These are phyloP conservation scores for Euphorbia peplus DNA, from an alignment of 345 rosid species.

Conservation along the genomic window DNA sequence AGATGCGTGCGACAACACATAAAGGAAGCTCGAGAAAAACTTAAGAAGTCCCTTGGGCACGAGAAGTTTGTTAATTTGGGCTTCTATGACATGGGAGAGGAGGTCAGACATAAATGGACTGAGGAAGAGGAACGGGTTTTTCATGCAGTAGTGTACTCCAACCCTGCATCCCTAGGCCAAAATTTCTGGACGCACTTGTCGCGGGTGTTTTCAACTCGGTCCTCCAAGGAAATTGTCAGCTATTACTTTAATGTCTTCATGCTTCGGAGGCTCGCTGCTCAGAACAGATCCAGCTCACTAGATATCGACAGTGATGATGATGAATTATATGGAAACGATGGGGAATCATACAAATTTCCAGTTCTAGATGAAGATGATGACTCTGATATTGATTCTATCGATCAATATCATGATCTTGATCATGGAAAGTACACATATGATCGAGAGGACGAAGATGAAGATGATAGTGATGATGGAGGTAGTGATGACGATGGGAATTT, in stretches of 20 bases:
- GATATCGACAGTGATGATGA: constrained; percentile 79
- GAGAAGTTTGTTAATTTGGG: constrained; percentile 53
- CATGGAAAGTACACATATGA: constrained; percentile 18
- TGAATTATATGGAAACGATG: constrained; percentile 48
- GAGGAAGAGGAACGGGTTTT: constrained; percentile 55
- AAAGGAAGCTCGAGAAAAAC: constrained; percentile 50
- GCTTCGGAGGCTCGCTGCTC: constrained; percentile 55
- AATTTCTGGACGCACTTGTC: constrained; percentile 66
- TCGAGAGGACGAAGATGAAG: constrained; percentile 20
- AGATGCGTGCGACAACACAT: constrained; percentile 65
- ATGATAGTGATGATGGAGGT: constrained; percentile 24
- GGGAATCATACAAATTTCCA: constrained; percentile 20
- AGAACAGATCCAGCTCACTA: constrained; percentile 48
- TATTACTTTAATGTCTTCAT: constrained; percentile 75
- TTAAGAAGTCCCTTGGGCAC: constrained; percentile 41
- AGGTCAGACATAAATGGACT: constrained; percentile 50
- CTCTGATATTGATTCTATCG: constrained; percentile 50
- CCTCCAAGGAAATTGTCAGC: constrained; percentile 60
- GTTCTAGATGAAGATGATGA: constrained; percentile 46
- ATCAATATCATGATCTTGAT: constrained; percentile 25
- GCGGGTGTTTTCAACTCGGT: constrained; percentile 48
- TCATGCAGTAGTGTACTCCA: constrained; percentile 57
- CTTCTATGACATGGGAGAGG: constrained; percentile 72
- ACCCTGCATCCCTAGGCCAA: constrained; percentile 46
- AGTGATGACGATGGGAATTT: constrained; percentile 11